Conservation (phyloP, 495 filamentous ascomycete species). For the Glarea lozoyensis region DNA sequence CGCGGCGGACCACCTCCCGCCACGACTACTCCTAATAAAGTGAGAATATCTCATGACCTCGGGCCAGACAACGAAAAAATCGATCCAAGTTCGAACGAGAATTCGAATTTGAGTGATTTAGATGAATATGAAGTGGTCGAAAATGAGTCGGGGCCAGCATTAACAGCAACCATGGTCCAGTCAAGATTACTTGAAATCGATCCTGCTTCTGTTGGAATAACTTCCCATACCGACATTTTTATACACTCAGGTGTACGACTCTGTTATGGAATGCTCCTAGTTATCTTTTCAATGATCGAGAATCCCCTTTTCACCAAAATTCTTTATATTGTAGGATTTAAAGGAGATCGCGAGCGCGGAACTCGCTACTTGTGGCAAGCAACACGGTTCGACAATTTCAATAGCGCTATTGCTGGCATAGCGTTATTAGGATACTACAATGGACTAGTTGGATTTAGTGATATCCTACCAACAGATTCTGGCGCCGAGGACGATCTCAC, state of each 20-base stretch:
- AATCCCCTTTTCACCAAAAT: constrained; percentile 81
- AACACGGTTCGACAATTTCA: constrained; percentile 77
- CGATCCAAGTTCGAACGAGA: not conserved
- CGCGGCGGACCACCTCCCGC: not conserved
- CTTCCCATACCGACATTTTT: constrained; percentile 64
- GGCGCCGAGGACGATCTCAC: constrained; percentile 42
- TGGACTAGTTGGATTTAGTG: constrained; percentile 71
- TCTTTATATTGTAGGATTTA: constrained; percentile 83
- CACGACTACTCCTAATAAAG: not conserved
- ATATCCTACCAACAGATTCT: constrained; percentile 65
- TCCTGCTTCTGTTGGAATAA: constrained; percentile 30
- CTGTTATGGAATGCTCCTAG: constrained; percentile 77
- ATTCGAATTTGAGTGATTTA: not conserved
- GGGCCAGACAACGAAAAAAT: constrained; percentile 6
- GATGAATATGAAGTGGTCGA: not conserved
- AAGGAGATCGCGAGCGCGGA: constrained; percentile 78
- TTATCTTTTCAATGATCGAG: constrained; percentile 73
- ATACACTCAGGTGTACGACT: constrained; percentile 81
- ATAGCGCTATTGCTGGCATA: constrained; percentile 81
- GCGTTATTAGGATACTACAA: constrained; percentile 82
- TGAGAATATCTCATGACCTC: not conserved
- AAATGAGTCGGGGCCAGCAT: not conserved
- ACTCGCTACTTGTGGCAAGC: constrained; percentile 87
- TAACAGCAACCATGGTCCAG: constrained; percentile 5
- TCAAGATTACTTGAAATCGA: constrained; percentile 38